These are phyloP conservation scores for Herpomyces periplanetae DNA, from an alignment of 2,329 filamentous ascomycete species.

Conservation along the genomic window DNA sequence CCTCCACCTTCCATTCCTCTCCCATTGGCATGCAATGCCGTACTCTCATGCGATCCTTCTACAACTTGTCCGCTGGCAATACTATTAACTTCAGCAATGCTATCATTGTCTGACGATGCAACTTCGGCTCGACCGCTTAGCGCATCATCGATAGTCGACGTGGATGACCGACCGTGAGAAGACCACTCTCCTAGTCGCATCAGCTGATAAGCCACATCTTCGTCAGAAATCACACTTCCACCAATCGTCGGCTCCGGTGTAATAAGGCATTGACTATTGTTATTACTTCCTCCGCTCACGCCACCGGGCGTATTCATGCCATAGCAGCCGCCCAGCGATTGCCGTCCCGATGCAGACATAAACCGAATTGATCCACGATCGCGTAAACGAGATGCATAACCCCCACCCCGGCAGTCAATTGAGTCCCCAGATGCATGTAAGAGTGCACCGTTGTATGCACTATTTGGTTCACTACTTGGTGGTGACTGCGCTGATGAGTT, in stretches of 20 bases:
- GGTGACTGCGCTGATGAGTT: slow-evolving; percentile 7
- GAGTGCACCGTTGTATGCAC: slow-evolving; percentile 7
- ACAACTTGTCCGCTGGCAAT: no score
- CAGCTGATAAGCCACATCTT: slow-evolving; percentile 82
- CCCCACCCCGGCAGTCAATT: slow-evolving; percentile 6
- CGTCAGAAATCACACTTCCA: slow-evolving; percentile 65
- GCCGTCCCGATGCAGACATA: slow-evolving; percentile 8
- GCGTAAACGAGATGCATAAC: slow-evolving; percentile 21
- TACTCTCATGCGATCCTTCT: no score
- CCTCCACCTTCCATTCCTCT: no score
- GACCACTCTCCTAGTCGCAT: slow-evolving; percentile 84
- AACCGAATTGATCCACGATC: slow-evolving; percentile 13
- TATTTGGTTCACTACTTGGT: slow-evolving; percentile 6
- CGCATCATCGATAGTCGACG: slow-evolving; percentile 67
- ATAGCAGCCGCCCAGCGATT: slow-evolving; percentile 1
- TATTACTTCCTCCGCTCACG: not conserved
- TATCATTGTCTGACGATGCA: slow-evolving; percentile 24
- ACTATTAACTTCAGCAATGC: slow-evolving; percentile 52
- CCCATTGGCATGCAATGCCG: no score
- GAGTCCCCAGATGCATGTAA: slow-evolving; percentile 13
- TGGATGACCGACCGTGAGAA: slow-evolving; percentile 46
- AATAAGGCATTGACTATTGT: slow-evolving; percentile 23
- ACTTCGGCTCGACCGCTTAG: slow-evolving; percentile 61
- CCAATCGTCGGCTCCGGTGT: slow-evolving; percentile 90
- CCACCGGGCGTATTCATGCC: not conserved